Percentiles rank a stretch among this genome's conserved stretches.
Evolutionary conservation across 192 early-diverging fungal species (phyloP).

Genomic region (Backusella circina): DNA sequence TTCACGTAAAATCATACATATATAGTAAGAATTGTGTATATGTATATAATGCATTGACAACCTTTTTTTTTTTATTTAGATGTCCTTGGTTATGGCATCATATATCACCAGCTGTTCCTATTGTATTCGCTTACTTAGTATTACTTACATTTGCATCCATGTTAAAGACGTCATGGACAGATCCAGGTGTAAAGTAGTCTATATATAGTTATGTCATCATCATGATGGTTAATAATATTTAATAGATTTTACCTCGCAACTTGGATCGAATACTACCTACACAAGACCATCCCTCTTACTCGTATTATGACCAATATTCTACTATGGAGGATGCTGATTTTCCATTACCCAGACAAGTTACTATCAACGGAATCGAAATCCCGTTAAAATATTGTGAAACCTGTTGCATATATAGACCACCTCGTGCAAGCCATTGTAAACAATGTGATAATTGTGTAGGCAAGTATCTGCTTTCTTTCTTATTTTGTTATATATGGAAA

Average conservation of each 20-base stretch:
- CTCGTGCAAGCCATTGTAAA: constrained; percentile 82
- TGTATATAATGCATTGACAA: not conserved
- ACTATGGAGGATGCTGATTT: not conserved
- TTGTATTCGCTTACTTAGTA: constrained; percentile 66
- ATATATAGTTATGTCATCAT: not conserved
- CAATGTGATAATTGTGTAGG: constrained; percentile 91
- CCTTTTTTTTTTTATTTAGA: constrained; percentile 28
- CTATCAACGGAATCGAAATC: constrained; percentile 57
- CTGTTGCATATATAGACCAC: constrained; percentile 85
- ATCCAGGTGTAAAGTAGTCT: constrained; percentile 55
- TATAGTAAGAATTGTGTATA: not conserved
- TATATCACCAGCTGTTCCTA: constrained; percentile 55
- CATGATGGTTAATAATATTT: not conserved
- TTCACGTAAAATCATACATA: constrained; percentile 38
- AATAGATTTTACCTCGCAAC: constrained; percentile 63
- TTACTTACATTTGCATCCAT: constrained; percentile 60
- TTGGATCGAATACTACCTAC: constrained; percentile 47
- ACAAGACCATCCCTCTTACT: not conserved
- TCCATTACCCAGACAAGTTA: constrained; percentile 51
- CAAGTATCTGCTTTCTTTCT: constrained; percentile 18
- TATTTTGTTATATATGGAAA: not conserved
- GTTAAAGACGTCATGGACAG: constrained; percentile 73
- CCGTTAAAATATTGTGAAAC: constrained; percentile 89
- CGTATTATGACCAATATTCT: not conserved
- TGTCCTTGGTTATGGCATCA: constrained; percentile 64